phyloP scores from a whole-genome alignment of 2,329 filamentous ascomycete species.

The Sporothrix schenckii region DNA sequence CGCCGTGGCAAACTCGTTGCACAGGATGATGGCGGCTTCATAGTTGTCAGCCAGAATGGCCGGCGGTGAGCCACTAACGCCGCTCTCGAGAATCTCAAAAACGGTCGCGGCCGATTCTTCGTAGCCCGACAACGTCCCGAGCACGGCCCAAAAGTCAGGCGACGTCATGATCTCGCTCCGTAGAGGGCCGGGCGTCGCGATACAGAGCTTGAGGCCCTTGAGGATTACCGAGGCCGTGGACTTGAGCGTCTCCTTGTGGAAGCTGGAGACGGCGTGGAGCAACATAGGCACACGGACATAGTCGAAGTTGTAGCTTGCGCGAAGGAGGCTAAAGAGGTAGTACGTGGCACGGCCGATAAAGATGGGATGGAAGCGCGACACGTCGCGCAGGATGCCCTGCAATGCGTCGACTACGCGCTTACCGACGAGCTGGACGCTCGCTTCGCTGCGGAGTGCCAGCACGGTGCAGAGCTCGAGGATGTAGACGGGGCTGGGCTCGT shows the following conservation, averaged over 20 bases:
- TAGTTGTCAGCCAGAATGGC: conserved; percentile 96
- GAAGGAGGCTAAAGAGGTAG: conserved; percentile 80
- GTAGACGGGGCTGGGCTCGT: conserved; percentile 86
- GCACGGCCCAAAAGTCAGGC: conserved; percentile 93
- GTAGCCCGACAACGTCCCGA: conserved; percentile 72
- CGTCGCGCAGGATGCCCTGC: conserved; percentile 80
- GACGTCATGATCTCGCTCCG: conserved; percentile 94
- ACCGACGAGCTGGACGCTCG: conserved; percentile 72
- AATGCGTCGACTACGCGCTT: conserved; percentile 78
- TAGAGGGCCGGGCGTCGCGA: conserved; percentile 74
- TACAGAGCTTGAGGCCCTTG: conserved; percentile 77
- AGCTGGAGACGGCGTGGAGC: conserved; percentile 85
- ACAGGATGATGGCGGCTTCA: conserved; percentile 77
- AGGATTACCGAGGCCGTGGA: conserved; percentile 76
- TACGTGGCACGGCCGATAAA: conserved; percentile 81
- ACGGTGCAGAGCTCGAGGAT: conserved; percentile 89
- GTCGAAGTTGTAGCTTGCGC: conserved; percentile 84
- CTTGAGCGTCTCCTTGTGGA: conserved; percentile 75
- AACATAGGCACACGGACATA: conserved; percentile 91
- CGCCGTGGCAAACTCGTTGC: conserved; percentile 87
- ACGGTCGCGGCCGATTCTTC: conserved; percentile 73
- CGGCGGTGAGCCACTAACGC: conserved; percentile 72
- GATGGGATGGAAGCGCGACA: conserved; percentile 77
- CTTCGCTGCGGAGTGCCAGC: conserved; percentile 73
- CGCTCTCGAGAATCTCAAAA: conserved; percentile 82